Conservation (phyloP, 208 protist species). For the Trichomonas gallinae region DNA sequence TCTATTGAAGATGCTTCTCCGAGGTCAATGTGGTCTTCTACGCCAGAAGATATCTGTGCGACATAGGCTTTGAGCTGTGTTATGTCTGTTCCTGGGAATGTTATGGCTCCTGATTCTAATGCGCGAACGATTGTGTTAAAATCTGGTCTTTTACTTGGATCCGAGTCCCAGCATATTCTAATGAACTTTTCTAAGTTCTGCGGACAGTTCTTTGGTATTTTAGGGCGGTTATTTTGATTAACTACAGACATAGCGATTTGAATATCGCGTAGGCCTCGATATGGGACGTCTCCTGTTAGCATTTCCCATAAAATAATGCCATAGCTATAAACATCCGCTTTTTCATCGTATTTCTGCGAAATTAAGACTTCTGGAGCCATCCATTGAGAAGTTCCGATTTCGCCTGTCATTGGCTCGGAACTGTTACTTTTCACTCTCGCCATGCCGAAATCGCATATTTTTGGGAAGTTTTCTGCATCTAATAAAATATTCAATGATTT, state of each 20-base stretch:
- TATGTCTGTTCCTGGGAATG: neutral
- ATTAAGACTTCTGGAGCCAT: neutral
- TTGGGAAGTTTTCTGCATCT: neutral
- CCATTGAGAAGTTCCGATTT: constrained; percentile 11
- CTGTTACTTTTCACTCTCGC: neutral
- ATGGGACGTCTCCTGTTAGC: constrained; percentile 1
- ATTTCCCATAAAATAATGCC: constrained; percentile 18
- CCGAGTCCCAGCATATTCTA: neutral
- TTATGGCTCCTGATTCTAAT: neutral
- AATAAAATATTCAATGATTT: constrained; percentile 19
- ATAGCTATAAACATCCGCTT: constrained; percentile 21
- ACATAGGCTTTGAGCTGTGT: neutral
- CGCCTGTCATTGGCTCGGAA: neutral
- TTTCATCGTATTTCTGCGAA: constrained; percentile 2
- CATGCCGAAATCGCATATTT: neutral
- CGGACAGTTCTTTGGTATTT: neutral
- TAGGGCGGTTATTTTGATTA: neutral
- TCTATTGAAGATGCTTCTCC: neutral
- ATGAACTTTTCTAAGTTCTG: neutral
- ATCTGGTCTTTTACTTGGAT: neutral
- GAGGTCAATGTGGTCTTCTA: neutral
- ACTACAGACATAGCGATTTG: neutral
- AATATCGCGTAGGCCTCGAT: neutral
- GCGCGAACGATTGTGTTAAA: neutral
- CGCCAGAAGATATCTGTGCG: neutral